Evolutionary conservation across 352 stramenopile species (phyloP).

Genomic region (Phytophthora macrochlamydospora): DNA sequence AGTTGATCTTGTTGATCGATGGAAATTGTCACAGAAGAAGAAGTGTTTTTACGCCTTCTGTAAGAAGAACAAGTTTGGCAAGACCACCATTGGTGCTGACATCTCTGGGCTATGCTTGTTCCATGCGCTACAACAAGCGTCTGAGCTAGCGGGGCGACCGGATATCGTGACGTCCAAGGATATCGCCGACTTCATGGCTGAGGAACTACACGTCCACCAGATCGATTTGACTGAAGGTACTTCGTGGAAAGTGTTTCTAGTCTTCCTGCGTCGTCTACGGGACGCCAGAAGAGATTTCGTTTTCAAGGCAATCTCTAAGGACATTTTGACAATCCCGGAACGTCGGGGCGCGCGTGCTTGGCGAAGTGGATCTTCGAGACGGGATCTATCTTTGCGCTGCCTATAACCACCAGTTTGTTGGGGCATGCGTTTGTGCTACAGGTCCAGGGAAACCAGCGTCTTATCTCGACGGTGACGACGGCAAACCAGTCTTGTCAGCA

Average conservation of each 20-base stretch:
- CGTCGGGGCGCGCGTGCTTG: conserved; percentile 6
- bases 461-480: conserved; percentile 9
- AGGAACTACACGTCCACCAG: neutral
- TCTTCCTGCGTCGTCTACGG: neutral
- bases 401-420: conserved; percentile 15
- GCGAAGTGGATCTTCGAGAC: neutral
- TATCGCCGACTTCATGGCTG: neutral
- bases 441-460: conserved; percentile 1
- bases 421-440: conserved; percentile 10
- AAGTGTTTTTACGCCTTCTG: neutral
- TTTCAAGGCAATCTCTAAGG: conserved; percentile 7
- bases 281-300: conserved; percentile 13
- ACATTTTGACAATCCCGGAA: conserved; percentile 4
- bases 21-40: neutral
- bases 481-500: conserved; percentile 2
- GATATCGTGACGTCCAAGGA: conserved; percentile 3
- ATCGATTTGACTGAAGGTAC: neutral
- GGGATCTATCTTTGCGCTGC: conserved; percentile 1
- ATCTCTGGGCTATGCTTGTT: neutral
- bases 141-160: neutral
- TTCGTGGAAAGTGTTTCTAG: conserved; percentile 4
- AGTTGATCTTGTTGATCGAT: neutral
- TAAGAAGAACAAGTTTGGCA: neutral
- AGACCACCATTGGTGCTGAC: neutral
- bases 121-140: neutral